phyloP scores from a whole-genome alignment of 495 filamentous ascomycete species.

The Lasiosphaeria ovina region DNA sequence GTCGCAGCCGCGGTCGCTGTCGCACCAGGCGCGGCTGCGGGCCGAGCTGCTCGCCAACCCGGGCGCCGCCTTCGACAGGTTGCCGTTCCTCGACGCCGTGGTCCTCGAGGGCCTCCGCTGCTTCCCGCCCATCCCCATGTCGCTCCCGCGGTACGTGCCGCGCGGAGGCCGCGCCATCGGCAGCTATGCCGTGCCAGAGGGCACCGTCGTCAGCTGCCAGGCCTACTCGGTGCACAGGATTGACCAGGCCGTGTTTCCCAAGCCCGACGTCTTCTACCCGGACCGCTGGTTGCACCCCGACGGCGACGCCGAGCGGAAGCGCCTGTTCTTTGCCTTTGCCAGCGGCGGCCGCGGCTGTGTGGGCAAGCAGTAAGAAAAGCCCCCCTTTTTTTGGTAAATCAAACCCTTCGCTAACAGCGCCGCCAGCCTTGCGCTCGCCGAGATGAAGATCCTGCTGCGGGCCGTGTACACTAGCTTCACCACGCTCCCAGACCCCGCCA shows the following conservation, averaged over 20 bases:
- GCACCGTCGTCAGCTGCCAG: slow-evolving; percentile 54
- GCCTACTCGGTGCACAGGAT: slow-evolving; percentile 53
- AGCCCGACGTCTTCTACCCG: slow-evolving; percentile 56
- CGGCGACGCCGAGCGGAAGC: slow-evolving; percentile 47
- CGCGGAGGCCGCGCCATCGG: slow-evolving; percentile 48
- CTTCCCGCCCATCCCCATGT: slow-evolving; percentile 66
- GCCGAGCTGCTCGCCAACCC: slow-evolving; percentile 45
- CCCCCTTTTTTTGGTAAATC: neutral
- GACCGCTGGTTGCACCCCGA: slow-evolving; percentile 61
- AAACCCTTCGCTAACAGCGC: slow-evolving; percentile 18
- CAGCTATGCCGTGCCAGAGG: slow-evolving; percentile 45
- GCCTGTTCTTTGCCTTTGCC: slow-evolving; percentile 52
- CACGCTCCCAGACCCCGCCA: slow-evolving; percentile 51
- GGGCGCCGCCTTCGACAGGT: slow-evolving; percentile 43
- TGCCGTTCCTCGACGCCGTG: slow-evolving; percentile 60
- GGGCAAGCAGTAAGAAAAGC: slow-evolving; percentile 51
- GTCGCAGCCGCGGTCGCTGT: slow-evolving; percentile 49
- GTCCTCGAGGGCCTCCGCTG: slow-evolving; percentile 59
- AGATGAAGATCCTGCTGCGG: slow-evolving; percentile 61
- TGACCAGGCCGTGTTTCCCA: slow-evolving; percentile 52
- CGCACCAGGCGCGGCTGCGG: slow-evolving; percentile 46
- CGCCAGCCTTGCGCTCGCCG: slow-evolving; percentile 58
- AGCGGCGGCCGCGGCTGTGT: slow-evolving; percentile 56
- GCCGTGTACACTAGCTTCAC: slow-evolving; percentile 57
- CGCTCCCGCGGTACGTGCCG: slow-evolving; percentile 61